Base-by-base conservation (phyloP, 2,329 filamentous ascomycete species). In the Aspergillus neotritici region DNA sequence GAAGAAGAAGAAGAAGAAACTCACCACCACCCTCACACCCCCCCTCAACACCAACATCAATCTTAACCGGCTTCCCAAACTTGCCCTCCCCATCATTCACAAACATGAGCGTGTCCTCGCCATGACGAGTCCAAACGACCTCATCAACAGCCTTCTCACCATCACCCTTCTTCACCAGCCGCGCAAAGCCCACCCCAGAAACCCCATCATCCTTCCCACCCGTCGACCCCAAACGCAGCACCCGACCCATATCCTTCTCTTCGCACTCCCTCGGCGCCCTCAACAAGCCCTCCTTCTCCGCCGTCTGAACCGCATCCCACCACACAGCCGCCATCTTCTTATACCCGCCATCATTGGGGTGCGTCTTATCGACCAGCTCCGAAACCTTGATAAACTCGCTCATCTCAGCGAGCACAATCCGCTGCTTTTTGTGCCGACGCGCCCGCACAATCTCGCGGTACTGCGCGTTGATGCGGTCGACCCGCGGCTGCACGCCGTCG, bases 381-480 rank as follows among this genome's bases (percentile, higher is more conserved):
- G 36, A 31, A 4, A 17, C 15, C 2, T 29, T 46, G 14, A 60
- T 52, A 11, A 54, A 50, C 0, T 40, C 15, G 41, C 45, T 51
- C 57, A 61, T 61, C 4, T 61, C 58, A 1, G 58, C 57, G 0
- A 60, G 29, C 1, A 61, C 47, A 11, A 61, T 47, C 10, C 54
- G 43, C 2, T 55, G 41, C 3, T 48, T 43, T 5, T 42, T 47
- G 3, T 43, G 40, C 13, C 52, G 53, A 3, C 56, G 57, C 8
- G 42, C 37, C 0, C 49, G 49, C 2, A 46, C 57, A 1, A 64
- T 41, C 4, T 46, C 17, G 4, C 52, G 49, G 32, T 61, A 63
- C 38, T 63, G 57, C n/a, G 38, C 15, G 40, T 54, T 64, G 41
- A 56, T 57, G 2, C 41, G 25, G 12, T 45, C 30, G 14, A 50